A percentile compares a stretch with the other conserved stretches of the same genome.
These are phyloP conservation scores for Galium porrigens DNA, from an alignment of 305 asterid genomes.

Conservation along the genomic window DNA sequence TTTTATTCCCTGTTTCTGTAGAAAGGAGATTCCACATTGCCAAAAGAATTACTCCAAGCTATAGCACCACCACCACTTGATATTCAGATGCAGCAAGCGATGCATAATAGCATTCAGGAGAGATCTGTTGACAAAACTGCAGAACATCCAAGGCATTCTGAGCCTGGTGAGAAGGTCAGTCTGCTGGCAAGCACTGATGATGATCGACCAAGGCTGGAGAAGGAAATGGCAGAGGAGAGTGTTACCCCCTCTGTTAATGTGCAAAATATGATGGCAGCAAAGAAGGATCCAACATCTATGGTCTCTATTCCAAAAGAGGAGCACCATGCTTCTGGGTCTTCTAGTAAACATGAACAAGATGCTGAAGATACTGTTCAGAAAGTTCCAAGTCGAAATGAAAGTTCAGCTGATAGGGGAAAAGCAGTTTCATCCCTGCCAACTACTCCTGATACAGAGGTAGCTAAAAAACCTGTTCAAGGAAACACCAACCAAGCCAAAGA, in stretches of 20 bases:
- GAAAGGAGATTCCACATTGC: constrained; percentile 88
- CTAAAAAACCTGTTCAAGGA: constrained; percentile 49
- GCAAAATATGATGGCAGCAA: constrained; percentile 28
- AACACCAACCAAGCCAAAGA: constrained; percentile 57
- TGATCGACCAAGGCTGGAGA: constrained; percentile 33
- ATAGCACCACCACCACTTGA: constrained; percentile 81
- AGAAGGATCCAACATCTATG: constrained; percentile 41
- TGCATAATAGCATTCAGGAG: constrained; percentile 35
- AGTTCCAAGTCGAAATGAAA: constrained; percentile 44
- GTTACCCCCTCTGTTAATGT: constrained; percentile 28
- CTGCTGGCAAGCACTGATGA: constrained; percentile 30
- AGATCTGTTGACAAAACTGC: constrained; percentile 32
- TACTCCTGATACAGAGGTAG: constrained; percentile 46
- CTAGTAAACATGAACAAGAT: constrained; percentile 50
- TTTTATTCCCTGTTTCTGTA: constrained; percentile 24
- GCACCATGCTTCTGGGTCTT: constrained; percentile 36
- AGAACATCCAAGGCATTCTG: constrained; percentile 37
- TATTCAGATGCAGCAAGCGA: constrained; percentile 42
- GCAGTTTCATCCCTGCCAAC: constrained; percentile 40
- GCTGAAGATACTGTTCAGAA: constrained; percentile 38
- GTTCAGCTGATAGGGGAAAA: constrained; percentile 63
- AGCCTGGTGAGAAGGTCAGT: constrained; percentile 43
- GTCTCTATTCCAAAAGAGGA: constrained; percentile 58
- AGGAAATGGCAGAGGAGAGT: constrained; percentile 41
- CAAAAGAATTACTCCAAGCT: constrained; percentile 81